These are phyloP conservation scores for Phaffia rhodozyma DNA, from an alignment of 1,284 basidiomycete species.

Conservation along the genomic window DNA sequence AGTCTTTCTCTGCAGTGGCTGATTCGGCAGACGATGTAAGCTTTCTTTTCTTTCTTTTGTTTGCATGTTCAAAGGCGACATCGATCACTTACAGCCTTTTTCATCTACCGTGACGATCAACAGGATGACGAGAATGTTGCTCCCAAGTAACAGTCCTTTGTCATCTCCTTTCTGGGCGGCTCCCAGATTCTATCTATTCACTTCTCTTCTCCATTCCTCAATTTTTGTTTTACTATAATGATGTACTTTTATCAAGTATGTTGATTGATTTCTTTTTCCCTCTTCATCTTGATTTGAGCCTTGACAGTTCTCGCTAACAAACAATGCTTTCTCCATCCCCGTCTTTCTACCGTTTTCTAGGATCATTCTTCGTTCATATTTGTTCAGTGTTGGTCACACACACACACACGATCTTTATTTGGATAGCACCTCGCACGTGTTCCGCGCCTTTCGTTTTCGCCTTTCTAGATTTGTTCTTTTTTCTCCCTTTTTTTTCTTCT, in stretches of 20 bases:
- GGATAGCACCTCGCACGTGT: neutral
- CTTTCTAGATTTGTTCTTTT: neutral
- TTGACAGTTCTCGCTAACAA: too few species aligned
- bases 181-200: neutral
- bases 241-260: too few species aligned
- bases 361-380: too few species aligned
- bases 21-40: neutral
- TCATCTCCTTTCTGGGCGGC: constrained; percentile 2
- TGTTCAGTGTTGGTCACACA: too few species aligned
- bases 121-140: constrained; percentile 12
- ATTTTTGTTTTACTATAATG: neutral
- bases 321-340: too few species aligned
- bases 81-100: too few species aligned
- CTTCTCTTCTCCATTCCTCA: too few species aligned
- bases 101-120: too few species aligned
- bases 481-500: neutral
- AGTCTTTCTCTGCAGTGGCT: constrained; percentile 24
- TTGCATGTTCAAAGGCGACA: neutral
- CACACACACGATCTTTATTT: too few species aligned
- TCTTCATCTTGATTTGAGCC: too few species aligned
- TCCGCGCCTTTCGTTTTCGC: neutral
- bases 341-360: too few species aligned
- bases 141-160: neutral
- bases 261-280: too few species aligned
- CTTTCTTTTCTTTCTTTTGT: neutral